Evolutionary conservation across 2,329 filamentous ascomycete species (phyloP).

Genomic region (Trichoderma afroharzianum): DNA sequence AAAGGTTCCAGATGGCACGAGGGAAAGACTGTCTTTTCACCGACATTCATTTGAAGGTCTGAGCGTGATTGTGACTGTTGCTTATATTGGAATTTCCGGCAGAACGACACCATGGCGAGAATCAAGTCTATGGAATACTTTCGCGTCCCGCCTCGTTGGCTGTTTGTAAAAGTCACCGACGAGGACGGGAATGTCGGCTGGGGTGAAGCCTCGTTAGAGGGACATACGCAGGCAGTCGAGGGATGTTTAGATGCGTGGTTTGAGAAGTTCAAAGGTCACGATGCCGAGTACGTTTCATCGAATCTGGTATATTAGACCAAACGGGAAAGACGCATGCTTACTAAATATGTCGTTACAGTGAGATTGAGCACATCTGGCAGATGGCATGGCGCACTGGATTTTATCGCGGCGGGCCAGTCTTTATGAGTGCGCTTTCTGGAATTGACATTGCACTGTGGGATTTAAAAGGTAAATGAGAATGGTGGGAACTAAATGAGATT

Average conservation of each 20-base stretch:
- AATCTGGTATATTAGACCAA: not conserved
- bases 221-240: constrained; percentile 70
- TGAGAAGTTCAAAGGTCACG: constrained; percentile 59
- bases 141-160: constrained; percentile 69
- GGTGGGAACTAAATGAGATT: not conserved
- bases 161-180: constrained; percentile 74
- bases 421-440: constrained; percentile 75
- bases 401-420: constrained; percentile 73
- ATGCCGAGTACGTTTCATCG: constrained; percentile 58
- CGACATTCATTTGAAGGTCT: not conserved
- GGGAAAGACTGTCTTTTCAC: not conserved
- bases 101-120: constrained; percentile 27
- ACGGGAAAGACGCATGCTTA: not conserved
- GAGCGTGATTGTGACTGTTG: not conserved
- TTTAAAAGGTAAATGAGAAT: constrained; percentile 51
- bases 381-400: constrained; percentile 67
- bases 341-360: constrained; percentile 38
- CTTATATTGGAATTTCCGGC: not conserved
- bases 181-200: constrained; percentile 62
- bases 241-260: constrained; percentile 67
- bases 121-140: constrained; percentile 62
- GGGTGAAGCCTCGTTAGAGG: constrained; percentile 73
- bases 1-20: not conserved
- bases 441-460: constrained; percentile 81
- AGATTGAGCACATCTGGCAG: constrained; percentile 81